Evolutionary conservation across 257 asterid genomes (phyloP), one percentile per base, ranked within the genome.

Genomic region (Forsythia suspensa): DNA sequence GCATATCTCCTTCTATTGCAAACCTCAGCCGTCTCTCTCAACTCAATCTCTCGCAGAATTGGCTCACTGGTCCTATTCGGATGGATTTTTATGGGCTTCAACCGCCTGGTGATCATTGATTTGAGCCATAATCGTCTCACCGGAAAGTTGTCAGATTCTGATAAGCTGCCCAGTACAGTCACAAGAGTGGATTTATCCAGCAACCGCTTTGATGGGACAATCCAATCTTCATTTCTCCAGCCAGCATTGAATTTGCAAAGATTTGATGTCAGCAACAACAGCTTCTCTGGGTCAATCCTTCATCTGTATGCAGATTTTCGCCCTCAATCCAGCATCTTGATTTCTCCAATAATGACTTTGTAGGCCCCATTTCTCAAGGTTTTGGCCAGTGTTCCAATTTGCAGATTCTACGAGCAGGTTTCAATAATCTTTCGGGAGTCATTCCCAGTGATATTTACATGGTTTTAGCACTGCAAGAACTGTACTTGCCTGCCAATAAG

Each of bases 251-350:
- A 73, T 65, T 80, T 95, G 89, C 89, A 72, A 44, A 82, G 79
- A 24, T 89, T 95, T 44, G 94, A 92, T 86, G 87, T 91, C 66
- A 91, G 90, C 86, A 93, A 93, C 77, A 95, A 95, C 85, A 90
- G 90, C 89, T 93, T 93, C 81, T 39, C 75, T 21, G 99, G 99
- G 39, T 4, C 77, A 6, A 82, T 93, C 43, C 98, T 6, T 79
- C 88, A 0, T 74, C 67, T 40, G 66, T 91, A 77, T 93, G 97
- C 86, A 70, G 79, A 52, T 80, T 80, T 55, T 82, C 97, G 0
- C 81, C 90, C 1, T 74, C 87, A 6, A 70, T 90, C 78, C 75
- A n/a, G 74, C 70, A 78, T 44, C 81, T 93, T 39, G 98, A 95
- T 83, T 88, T 94, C 89, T 88, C 99, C 65, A 85, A 75, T 81